Percentiles rank a stretch among this genome's conserved stretches.
phyloP scores from a whole-genome alignment of 208 protist genomes.

The Trypanosoma congolense region DNA sequence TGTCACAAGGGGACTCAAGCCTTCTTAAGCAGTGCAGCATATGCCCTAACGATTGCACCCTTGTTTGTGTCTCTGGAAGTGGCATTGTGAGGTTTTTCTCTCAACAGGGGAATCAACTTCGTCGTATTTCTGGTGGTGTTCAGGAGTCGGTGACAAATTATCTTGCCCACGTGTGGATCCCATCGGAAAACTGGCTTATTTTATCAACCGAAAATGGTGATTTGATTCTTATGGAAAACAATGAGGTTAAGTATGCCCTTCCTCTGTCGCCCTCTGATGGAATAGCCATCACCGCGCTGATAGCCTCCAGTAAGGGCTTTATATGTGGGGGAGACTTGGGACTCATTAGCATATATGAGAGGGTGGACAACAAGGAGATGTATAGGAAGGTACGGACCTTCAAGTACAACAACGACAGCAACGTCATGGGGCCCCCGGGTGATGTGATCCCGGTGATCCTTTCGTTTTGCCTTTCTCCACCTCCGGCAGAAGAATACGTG shows the following conservation, averaged over 20 bases:
- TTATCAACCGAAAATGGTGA: conserved; percentile 92
- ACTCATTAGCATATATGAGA: conserved; percentile 92
- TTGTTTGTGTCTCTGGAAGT: conserved; percentile 91
- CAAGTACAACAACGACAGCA: conserved; percentile 75
- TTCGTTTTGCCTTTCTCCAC: conserved; percentile 81
- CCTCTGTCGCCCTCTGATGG: conserved; percentile 85
- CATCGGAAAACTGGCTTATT: conserved; percentile 79
- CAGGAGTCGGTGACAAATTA: conserved; percentile 83
- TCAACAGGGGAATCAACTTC: conserved; percentile 74
- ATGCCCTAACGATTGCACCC: conserved; percentile 76
- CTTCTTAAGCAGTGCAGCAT: conserved; percentile 90
- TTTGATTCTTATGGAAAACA: conserved; percentile 91
- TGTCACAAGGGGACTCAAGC: conserved; percentile 33
- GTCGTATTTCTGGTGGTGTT: conserved; percentile 44
- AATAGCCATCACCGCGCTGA: conserved; percentile 81
- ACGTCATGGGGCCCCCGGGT: conserved; percentile 27
- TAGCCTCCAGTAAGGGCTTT: conserved; percentile 92
- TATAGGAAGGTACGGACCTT: conserved; percentile 92
- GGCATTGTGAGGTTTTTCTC: conserved; percentile 88
- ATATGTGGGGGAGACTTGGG: conserved; percentile 93
- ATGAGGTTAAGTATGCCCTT: conserved; percentile 82
- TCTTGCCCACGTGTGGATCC: conserved; percentile 91
- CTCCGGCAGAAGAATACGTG: conserved; percentile 85
- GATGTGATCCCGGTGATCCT: conserved; percentile 69
- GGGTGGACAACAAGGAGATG: conserved; percentile 89